Evolutionary conservation across 2,329 filamentous ascomycete species (phyloP).

Genomic region (Cytospora mali): DNA sequence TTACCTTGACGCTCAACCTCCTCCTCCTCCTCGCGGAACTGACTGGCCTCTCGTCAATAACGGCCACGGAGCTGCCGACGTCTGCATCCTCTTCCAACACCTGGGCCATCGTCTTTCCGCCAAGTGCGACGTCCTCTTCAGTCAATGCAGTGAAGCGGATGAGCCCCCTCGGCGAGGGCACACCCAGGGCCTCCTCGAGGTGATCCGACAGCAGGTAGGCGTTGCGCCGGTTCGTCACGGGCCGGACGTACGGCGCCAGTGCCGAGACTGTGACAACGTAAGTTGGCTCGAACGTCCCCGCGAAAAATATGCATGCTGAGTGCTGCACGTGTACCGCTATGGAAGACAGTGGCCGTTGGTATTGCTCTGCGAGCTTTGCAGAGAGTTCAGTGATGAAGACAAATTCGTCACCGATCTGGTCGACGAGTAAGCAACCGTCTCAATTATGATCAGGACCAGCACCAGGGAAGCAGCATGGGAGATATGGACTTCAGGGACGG

Average conservation of each 20-base stretch:
- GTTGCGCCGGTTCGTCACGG: slow-evolving; percentile 79
- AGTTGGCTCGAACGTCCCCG: slow-evolving; percentile 74
- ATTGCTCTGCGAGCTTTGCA: slow-evolving; percentile 72
- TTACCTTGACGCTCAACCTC: slow-evolving; percentile 43
- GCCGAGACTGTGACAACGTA: slow-evolving; percentile 78
- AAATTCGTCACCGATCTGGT: slow-evolving; percentile 73
- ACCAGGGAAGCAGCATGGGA: not conserved
- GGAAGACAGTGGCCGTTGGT: slow-evolving; percentile 71
- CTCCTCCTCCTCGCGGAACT: slow-evolving; percentile 34
- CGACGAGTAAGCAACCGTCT: not conserved
- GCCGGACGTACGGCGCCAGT: slow-evolving; percentile 67
- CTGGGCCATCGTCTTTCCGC: slow-evolving; percentile 69
- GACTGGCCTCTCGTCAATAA: slow-evolving; percentile 29
- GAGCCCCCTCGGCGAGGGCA: slow-evolving; percentile 67
- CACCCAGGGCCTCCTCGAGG: slow-evolving; percentile 70
- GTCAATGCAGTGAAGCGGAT: slow-evolving; percentile 70
- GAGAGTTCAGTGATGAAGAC: slow-evolving; percentile 75
- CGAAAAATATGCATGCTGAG: slow-evolving; percentile 73
- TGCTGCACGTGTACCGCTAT: slow-evolving; percentile 79
- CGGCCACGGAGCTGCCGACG: slow-evolving; percentile 36
- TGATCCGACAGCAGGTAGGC: slow-evolving; percentile 76
- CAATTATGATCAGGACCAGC: not conserved
- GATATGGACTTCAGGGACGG: not conserved
- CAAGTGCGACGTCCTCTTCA: slow-evolving; percentile 72
- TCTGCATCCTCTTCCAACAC: slow-evolving; percentile 62